These are phyloP conservation scores for Trichocomaceae sp. DNA, from an alignment of 2,329 filamentous ascomycete species.

Conservation along the genomic window DNA sequence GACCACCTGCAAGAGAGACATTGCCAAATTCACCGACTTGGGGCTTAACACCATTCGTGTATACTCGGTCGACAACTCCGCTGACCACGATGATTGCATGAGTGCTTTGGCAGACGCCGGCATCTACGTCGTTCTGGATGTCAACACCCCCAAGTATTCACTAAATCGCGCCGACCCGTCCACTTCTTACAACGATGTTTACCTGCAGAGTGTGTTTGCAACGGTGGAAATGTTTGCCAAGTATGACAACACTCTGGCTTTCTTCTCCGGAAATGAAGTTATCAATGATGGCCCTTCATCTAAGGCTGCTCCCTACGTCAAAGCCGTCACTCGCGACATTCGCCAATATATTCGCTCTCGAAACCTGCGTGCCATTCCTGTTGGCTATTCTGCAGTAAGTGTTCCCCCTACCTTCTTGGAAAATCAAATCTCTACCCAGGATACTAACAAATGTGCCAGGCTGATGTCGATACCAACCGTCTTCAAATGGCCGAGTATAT, in stretches of 20 bases:
- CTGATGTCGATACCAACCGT: constrained; percentile 79
- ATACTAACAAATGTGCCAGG: constrained; percentile 30
- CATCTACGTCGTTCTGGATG: constrained; percentile 87
- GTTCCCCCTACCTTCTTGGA: not conserved
- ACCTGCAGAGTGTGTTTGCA: constrained; percentile 79
- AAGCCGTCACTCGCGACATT: constrained; percentile 72
- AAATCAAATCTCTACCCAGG: not conserved
- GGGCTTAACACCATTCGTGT: constrained; percentile 89
- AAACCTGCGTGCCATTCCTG: constrained; percentile 60
- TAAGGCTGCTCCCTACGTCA: constrained; percentile 63
- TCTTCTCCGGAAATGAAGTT: constrained; percentile 77
- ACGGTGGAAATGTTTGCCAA: constrained; percentile 77
- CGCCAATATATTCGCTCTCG: constrained; percentile 61
- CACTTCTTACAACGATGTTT: constrained; percentile 76
- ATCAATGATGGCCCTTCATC: constrained; percentile 65
- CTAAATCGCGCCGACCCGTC: constrained; percentile 70
- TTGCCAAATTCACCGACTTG: constrained; percentile 73
- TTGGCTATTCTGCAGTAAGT: constrained; percentile 58
- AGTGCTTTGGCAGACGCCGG: constrained; percentile 67
- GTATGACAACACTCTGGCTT: constrained; percentile 81
- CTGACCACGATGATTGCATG: constrained; percentile 82
- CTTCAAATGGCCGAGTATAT: constrained; percentile 83
- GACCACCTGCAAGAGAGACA: constrained; percentile 67
- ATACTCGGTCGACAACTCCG: constrained; percentile 84
- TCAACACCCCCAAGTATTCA: constrained; percentile 86